Evolutionary conservation across 176 grass and related monocot species (phyloP), one percentile per base, ranked within the genome.

Genomic region (Leersia perrieri): DNA sequence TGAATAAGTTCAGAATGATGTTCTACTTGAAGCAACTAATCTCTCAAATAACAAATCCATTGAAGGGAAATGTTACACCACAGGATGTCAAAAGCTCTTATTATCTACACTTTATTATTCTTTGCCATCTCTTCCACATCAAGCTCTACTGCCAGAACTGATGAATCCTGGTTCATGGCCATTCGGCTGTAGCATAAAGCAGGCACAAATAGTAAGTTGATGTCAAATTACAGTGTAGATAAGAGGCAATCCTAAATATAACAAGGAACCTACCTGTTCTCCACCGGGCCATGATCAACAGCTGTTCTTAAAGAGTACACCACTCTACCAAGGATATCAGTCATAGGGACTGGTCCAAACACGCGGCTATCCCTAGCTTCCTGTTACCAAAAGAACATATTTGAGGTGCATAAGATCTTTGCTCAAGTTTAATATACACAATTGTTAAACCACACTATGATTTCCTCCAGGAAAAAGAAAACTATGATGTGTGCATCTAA

Each of bases 351-450:
- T 49, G 96, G 92, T 76, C 96, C 96, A 86, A 99, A 99, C 49
- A 99, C 70, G 44, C 96, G 90, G 82, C 96, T 95, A 61, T 99
- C 96, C 72, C 86, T 93, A 44, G 92, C 96, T 93, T 99, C 96
- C 96, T 97, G 89, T 44, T 23, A 80, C 29, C 38, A 83, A 82
- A 84, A 28, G 1, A n/a, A 20, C 3, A 49, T 70, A 82, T 14
- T 31, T 20, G 31, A 26, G 57, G 4, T 7, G 36, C 60, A 3
- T 33, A 27, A 31, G 5, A 44, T 2, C 16, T 64, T 9, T 29
- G 41, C 22, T 71, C 16, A 42, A 76, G 72, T 61, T n/a, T 22
- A 78, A 35, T 38, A 34, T 2, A 57, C 31, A 80, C 13, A 66
- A 42, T 88, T 1, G 11, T 25, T 33, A 41, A 47, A 20, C 39